Evolutionary conservation across 2,329 filamentous ascomycete species (phyloP).

Genomic region (Blumeria hordei): DNA sequence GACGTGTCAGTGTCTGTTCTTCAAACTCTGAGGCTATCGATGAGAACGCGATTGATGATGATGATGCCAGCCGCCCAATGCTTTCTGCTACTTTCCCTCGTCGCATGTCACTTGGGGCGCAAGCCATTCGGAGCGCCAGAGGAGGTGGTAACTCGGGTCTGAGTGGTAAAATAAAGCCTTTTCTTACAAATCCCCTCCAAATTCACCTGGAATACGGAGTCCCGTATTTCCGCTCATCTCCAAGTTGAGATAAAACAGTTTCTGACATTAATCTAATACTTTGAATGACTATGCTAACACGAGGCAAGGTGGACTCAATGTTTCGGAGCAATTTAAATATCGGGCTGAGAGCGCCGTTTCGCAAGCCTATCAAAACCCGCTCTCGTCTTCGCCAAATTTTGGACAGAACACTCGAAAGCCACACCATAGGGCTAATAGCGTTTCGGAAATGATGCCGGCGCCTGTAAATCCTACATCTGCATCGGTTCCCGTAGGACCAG

Average conservation of each 20-base stretch:
- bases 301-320: slow-evolving; percentile 43
- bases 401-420: slow-evolving; percentile 15
- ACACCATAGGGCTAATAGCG: slow-evolving; percentile 46
- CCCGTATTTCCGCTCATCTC: too few species aligned
- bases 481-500: slow-evolving; percentile 18
- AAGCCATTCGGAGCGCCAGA: slow-evolving; percentile 26
- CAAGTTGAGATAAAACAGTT: slow-evolving; percentile 4
- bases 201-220: too few species aligned
- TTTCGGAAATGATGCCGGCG: slow-evolving; percentile 38
- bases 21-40: slow-evolving; percentile 38
- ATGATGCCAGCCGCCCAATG: slow-evolving; percentile 26
- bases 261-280: slow-evolving; percentile 11
- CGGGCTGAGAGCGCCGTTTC: slow-evolving; percentile 62
- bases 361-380: slow-evolving; percentile 25
- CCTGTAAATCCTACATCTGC: slow-evolving; percentile 23
- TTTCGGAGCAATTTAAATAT: slow-evolving; percentile 83
- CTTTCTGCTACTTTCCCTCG: slow-evolving; percentile 56
- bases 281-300: too few species aligned
- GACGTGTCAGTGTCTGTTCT: slow-evolving; percentile 47
- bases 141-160: slow-evolving; percentile 12
- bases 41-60: slow-evolving; percentile 49
- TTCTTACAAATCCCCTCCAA: slow-evolving; percentile 5
- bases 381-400: slow-evolving; percentile 25
- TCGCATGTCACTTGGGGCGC: slow-evolving; percentile 73
- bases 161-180: slow-evolving; percentile 14